Base-by-base conservation (phyloP, 805 yeast genomes). In the Cyberlindnera xishuangbannaensis region DNA sequence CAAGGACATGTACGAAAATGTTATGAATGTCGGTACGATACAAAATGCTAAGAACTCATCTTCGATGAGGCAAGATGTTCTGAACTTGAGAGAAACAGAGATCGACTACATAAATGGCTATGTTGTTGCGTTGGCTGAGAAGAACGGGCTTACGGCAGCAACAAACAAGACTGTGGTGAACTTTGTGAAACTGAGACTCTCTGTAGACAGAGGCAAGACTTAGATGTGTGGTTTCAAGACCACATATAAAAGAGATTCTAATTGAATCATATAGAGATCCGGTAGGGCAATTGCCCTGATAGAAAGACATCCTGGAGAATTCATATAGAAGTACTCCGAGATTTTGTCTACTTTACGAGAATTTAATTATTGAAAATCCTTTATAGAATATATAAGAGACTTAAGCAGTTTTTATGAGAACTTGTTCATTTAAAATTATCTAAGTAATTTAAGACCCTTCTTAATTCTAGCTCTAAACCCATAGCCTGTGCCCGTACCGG, bases 61-160 rank as follows among this genome's bases (percentile, higher is more conserved):
- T 10, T 65, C 71, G 2, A 67, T 66, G 71, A 58, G 71, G 50
- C 69, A 67, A 38, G 97, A 90, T 47, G 64, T 53, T 3, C 31
- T 63, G 10, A 59, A 62, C 41, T 38, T 71, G 38, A 69, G 73
- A 44, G 68, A 65, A 12, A 83, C 92, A 0, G 98, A 90, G 52
- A 73, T 90, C 15, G 83, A 79, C 40, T 82, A 72, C 53, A 78
- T 90, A 39, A 92, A 88, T 53, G 97, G 97, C 1, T 85, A 76
- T 50, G 66, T 88, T 10, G 78, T 71, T 2, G 53, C 50, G 6
- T 58, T 76, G 33, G 95, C 84, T 2, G 45, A 56, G 19, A 59
- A 62, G 37, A 57, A 67, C 29, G 62, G 66, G 0, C 23, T 60
- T 28, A 49, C 38, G 3, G 55, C 58, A 1, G 45, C 56, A 19